Base-by-base conservation (phyloP, 2,329 filamentous ascomycete genomes). In the Pleomassaria siparia region DNA sequence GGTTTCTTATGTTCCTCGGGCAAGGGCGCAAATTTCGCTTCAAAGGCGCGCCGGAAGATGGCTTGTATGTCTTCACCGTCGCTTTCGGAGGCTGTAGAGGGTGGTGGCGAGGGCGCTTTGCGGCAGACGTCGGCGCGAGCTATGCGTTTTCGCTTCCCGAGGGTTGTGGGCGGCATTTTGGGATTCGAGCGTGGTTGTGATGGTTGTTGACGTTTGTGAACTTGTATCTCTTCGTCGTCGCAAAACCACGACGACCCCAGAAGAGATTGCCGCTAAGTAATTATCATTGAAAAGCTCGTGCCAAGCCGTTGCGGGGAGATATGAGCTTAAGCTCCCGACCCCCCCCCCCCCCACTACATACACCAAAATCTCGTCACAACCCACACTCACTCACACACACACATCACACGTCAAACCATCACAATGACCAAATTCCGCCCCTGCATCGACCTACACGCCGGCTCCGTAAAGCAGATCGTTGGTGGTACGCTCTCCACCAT, bases 401-500 rank as follows among this genome's bases (percentile, higher is more conserved):
- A 12, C n/a, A 15, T 28, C 10, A 6, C 25, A 22, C 21, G 4
- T 25, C 20, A 13, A 33, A 28, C 9, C 22, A 16, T 15, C 46
- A 56, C 20, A 39, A 96, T 99, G 94, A 97, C 94, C 2, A 85
- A 86, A 60, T 99, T 99, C 67, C 82, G 94, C 30, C 94, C 94
- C 16, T 99, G 94, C 68, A 97, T 99, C 72, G 94, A 99, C 74
- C 82, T 99, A 44, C 94, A 99, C 72, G 87, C 91, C n/a, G 94
- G 94, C 12, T 87, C 92, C 68, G 94, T 99, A 50, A 99, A 99
- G 77, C 94, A 99, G 72, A 99, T 99, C 60, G 91, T 99, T 32
- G 94, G 94, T 59, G 92, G 94, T 50, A 97, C 94, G 1, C 81
- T 99, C 53, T 69, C 64, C 22, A 63, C 61, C 7, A 62, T 60